phyloP scores from a whole-genome alignment of 1,139 yeast genomes.

The Taphrina wiesneri region DNA sequence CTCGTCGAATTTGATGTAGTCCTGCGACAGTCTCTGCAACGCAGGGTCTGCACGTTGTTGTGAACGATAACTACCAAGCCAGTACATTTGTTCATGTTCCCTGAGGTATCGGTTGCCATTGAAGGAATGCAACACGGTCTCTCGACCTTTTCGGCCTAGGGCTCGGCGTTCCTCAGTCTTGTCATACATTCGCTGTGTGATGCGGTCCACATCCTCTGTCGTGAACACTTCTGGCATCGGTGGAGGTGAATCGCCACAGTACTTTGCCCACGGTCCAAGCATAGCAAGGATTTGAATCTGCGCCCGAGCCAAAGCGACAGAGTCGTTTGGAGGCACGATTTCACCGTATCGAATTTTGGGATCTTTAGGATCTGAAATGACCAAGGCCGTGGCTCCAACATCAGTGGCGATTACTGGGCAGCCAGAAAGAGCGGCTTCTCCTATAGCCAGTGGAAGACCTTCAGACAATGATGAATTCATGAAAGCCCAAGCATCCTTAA shows the following conservation, averaged over 20 bases:
- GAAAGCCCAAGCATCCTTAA: slow-evolving; percentile 24
- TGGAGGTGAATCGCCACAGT: slow-evolving; percentile 17
- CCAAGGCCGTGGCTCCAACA: slow-evolving; percentile 18
- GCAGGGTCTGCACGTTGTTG: slow-evolving; percentile 5
- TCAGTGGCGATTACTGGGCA: slow-evolving; percentile 22
- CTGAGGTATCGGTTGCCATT: slow-evolving; percentile 15
- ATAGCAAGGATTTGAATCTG: slow-evolving; percentile 20
- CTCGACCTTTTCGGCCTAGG: slow-evolving; percentile 20
- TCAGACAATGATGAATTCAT: slow-evolving; percentile 23
- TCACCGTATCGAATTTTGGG: slow-evolving; percentile 21
- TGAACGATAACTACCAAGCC: slow-evolving; percentile 17
- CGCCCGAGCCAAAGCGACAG: slow-evolving; percentile 22
- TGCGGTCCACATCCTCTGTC: slow-evolving; percentile 5
- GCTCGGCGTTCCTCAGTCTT: slow-evolving; percentile 23
- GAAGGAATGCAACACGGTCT: slow-evolving; percentile 18
- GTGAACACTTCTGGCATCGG: slow-evolving; percentile 11
- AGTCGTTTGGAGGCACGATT: slow-evolving; percentile 22
- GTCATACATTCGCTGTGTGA: slow-evolving; percentile 21
- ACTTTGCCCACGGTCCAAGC: slow-evolving; percentile 22
- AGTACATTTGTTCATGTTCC: slow-evolving; percentile 24
- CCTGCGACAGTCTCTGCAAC: not conserved
- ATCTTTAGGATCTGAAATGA: slow-evolving; percentile 22
- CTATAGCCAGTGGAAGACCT: slow-evolving; percentile 16
- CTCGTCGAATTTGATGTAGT: slow-evolving; percentile 4
- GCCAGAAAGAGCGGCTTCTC: slow-evolving; percentile 21